Conservation (phyloP, 2,329 filamentous ascomycete genomes). For the Penicillium sp. region DNA sequence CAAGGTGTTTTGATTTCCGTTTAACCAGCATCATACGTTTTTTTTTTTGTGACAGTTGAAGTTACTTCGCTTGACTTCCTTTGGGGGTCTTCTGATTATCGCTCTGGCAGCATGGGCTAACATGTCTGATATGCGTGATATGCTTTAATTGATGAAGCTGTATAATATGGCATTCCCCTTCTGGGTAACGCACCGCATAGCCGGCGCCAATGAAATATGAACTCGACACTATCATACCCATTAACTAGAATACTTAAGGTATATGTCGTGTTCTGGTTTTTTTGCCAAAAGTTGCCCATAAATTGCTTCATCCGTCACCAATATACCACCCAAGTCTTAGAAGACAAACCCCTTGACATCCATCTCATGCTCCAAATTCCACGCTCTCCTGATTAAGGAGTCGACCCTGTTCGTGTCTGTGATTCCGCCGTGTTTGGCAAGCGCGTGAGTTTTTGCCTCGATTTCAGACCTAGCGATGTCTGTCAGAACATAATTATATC, state of each 20-base stretch:
- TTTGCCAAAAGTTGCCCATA: neutral
- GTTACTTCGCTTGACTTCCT: slow-evolving; percentile 14
- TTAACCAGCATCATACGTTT: slow-evolving; percentile 23
- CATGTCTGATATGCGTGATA: slow-evolving; percentile 17
- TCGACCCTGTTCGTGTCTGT: slow-evolving; percentile 18
- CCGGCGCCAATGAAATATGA: slow-evolving; percentile 1
- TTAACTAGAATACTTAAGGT: neutral
- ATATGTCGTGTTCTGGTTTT: neutral
- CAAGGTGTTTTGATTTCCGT: slow-evolving; percentile 23
- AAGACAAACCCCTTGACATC: slow-evolving; percentile 24
- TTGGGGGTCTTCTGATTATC: slow-evolving; percentile 10
- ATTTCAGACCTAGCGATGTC: slow-evolving; percentile 18
- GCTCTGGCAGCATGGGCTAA: slow-evolving; percentile 13
- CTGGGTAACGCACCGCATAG: neutral
- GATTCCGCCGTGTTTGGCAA: slow-evolving; percentile 27
- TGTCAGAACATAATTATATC: neutral
- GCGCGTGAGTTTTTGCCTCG: slow-evolving; percentile 21
- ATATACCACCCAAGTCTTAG: neutral
- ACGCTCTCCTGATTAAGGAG: slow-evolving; percentile 21
- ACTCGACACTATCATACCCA: neutral
- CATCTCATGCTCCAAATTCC: slow-evolving; percentile 24
- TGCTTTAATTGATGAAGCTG: slow-evolving; percentile 26
- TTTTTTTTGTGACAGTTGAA: slow-evolving; percentile 14
- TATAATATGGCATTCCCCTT: slow-evolving; percentile 22
- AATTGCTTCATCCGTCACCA: neutral